phyloP scores from a whole-genome alignment of 768 basidiomycete genomes.

The Leccinum rimulosum region DNA sequence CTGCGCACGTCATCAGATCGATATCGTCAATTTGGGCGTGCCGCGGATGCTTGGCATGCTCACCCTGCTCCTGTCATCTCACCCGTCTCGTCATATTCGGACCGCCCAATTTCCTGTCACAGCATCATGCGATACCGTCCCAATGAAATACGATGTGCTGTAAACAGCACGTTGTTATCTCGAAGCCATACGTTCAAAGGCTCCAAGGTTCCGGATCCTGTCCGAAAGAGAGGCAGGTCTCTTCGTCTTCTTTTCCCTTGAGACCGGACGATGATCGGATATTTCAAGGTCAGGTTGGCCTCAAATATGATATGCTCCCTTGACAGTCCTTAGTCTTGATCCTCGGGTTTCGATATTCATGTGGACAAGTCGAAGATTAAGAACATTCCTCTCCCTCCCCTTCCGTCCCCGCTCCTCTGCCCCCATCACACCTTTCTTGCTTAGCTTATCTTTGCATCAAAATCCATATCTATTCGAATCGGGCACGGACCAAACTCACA shows the following conservation, averaged over 20 bases:
- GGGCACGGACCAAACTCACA: no score
- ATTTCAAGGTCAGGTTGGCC: conserved; percentile 40
- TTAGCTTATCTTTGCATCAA: no score
- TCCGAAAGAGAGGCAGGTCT: conserved; percentile 48
- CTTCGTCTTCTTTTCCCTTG: conserved; percentile 39
- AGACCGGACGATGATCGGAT: conserved; percentile 43
- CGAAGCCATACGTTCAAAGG: conserved; percentile 61
- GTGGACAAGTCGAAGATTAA: no score
- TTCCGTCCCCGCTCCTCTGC: no score
- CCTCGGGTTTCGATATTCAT: no score
- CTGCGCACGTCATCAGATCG: no score
- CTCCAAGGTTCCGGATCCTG: conserved; percentile 60
- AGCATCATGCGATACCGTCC: no score
- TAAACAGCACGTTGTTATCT: conserved; percentile 81
- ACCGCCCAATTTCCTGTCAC: conserved; percentile 8
- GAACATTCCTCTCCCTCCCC: no score
- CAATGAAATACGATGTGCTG: not conserved
- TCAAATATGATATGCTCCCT: conserved; percentile 40
- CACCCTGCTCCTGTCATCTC: conserved; percentile 21
- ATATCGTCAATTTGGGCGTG: no score
- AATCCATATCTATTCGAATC: no score
- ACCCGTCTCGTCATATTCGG: conserved; percentile 28
- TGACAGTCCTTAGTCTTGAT: not conserved
- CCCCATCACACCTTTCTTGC: no score
- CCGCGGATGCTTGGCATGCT: no score